These are phyloP conservation scores for Gonapodya prolifera DNA, from an alignment of 192 early-diverging fungal genomes.

Conservation along the genomic window DNA sequence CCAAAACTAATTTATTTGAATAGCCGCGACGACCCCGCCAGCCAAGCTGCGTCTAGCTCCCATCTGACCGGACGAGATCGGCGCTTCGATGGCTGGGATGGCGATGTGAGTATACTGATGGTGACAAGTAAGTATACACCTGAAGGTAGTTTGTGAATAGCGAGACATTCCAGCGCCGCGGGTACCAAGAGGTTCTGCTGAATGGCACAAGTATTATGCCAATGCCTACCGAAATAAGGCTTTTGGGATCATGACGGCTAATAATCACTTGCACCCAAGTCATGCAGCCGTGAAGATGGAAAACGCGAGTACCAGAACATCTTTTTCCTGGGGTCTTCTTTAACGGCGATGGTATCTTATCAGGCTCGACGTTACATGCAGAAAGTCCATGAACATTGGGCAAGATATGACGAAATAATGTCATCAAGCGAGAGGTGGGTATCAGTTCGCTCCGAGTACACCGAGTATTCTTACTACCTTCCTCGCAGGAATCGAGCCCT, in stretches of 20 bases:
- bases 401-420: not conserved
- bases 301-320: no score
- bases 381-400: not conserved
- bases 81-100: not conserved
- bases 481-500: not conserved
- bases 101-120: not conserved
- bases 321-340: no score
- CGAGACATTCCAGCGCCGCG: not conserved
- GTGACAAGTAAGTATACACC: not conserved
- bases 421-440: not conserved
- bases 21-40: not conserved
- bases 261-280: not conserved
- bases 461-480: not conserved
- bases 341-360: not conserved
- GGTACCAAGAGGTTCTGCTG: not conserved
- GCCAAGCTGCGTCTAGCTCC: not conserved
- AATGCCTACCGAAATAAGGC: not conserved
- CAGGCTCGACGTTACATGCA: not conserved
- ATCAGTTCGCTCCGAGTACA: not conserved
- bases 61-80: not conserved
- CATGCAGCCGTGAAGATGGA: not conserved
- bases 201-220: not conserved
- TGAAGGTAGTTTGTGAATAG: not conserved
- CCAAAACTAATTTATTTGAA: not conserved
- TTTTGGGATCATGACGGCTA: not conserved